Evolutionary conservation across 2,329 filamentous ascomycete species (phyloP).

Genomic region (Paramyrothecium roridum): DNA sequence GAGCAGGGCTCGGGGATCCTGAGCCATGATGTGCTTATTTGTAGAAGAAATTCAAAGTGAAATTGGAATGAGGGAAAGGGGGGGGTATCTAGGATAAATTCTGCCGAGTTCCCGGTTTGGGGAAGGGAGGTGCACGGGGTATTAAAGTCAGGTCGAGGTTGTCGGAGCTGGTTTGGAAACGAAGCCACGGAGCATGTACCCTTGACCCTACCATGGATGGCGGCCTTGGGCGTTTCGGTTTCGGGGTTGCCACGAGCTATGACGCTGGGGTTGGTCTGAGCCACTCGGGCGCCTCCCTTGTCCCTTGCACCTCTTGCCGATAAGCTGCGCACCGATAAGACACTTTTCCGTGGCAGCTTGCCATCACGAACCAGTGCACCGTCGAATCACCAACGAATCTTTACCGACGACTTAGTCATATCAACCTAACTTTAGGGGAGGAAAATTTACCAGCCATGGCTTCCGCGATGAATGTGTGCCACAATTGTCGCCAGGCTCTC

Average conservation of each 20-base stretch:
- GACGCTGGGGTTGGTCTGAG: not conserved
- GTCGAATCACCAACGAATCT: not conserved
- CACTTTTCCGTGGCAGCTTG: not conserved
- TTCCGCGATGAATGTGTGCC: constrained; percentile 24
- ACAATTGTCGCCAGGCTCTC: constrained; percentile 23
- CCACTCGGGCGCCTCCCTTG: too few species aligned
- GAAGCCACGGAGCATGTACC: not conserved
- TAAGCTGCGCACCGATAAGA: not conserved
- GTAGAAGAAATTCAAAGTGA: not conserved
- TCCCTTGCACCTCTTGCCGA: too few species aligned
- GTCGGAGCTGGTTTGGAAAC: too few species aligned
- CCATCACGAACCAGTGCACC: not conserved
- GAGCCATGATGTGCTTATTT: constrained; percentile 52
- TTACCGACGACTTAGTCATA: not conserved
- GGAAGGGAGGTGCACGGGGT: constrained; percentile 2
- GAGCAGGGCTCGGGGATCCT: constrained; percentile 74
- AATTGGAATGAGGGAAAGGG: too few species aligned
- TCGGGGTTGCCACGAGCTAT: not conserved
- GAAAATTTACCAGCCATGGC: too few species aligned
- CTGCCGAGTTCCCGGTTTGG: too few species aligned
- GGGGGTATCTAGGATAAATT: not conserved
- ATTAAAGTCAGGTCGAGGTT: constrained; percentile 3
- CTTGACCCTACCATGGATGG: too few species aligned
- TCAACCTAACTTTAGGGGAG: not conserved
- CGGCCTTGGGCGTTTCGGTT: not conserved